These are phyloP conservation scores for Cutaneotrichosporon sp. DNA, from an alignment of 1,284 basidiomycete species.

Conservation along the genomic window DNA sequence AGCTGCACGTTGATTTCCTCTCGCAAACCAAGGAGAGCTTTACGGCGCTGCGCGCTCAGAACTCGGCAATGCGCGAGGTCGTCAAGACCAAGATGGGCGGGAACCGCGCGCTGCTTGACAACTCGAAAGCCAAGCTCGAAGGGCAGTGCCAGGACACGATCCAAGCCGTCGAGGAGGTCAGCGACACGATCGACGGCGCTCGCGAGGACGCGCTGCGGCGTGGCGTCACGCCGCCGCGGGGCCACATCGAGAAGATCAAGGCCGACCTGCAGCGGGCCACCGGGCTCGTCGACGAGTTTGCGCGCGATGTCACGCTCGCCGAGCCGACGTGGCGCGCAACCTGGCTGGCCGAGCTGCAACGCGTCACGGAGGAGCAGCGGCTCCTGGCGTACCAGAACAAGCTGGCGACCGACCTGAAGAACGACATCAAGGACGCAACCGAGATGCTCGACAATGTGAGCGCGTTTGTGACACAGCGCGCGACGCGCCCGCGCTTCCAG, in stretches of 20 bases:
- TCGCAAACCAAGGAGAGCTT: conserved; percentile 85
- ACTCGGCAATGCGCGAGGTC: conserved; percentile 79
- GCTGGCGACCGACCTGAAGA: conserved; percentile 80
- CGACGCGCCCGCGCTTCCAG: conserved; percentile 42
- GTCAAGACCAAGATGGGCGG: conserved; percentile 81
- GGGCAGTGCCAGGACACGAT: conserved; percentile 83
- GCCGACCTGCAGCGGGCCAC: conserved; percentile 72
- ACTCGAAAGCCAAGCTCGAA: conserved; percentile 88
- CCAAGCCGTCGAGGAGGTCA: conserved; percentile 89
- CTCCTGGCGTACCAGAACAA: conserved; percentile 90
- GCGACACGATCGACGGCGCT: conserved; percentile 87
- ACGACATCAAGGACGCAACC: conserved; percentile 83
- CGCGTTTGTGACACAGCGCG: conserved; percentile 76
- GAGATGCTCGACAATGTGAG: conserved; percentile 86
- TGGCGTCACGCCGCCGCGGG: conserved; percentile 78
- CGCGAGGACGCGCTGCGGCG: conserved; percentile 90
- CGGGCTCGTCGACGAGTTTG: conserved; percentile 72
- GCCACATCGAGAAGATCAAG: conserved; percentile 70
- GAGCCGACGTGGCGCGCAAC: conserved; percentile 99
- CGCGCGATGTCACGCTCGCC: conserved; percentile 81
- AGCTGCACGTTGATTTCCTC: conserved; percentile 91
- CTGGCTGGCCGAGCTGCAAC: conserved; percentile 94
- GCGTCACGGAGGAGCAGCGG: conserved; percentile 96
- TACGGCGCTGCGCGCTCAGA: conserved; percentile 73
- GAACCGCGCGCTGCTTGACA: conserved; percentile 83